phyloP scores from a whole-genome alignment of 768 basidiomycete genomes.

The Xerocomellus dryophilus region DNA sequence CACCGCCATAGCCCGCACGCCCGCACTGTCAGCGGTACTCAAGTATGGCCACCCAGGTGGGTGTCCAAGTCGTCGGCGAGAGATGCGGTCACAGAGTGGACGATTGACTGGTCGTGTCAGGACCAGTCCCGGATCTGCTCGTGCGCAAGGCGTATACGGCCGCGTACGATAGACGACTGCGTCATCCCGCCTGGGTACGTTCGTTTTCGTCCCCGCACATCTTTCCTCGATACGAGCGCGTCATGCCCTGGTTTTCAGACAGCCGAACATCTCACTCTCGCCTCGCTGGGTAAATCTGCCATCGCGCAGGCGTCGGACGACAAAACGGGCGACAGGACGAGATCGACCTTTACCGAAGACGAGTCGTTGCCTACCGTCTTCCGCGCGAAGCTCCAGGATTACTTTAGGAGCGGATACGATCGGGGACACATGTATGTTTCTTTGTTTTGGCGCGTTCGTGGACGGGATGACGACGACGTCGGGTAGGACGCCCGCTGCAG shows the following conservation, averaged over 20 bases:
- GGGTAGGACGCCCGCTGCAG: conserved; percentile 89
- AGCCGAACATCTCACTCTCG: conserved; percentile 87
- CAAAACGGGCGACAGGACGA: conserved; percentile 61
- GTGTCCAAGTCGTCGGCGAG: not conserved
- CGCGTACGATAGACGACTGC: conserved; percentile 83
- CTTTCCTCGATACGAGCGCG: not conserved
- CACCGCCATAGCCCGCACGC: conserved; percentile 24
- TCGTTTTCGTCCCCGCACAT: too few relatives aligned
- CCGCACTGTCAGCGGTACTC: conserved; percentile 41
- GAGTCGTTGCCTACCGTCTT: conserved; percentile 69
- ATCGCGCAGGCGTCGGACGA: conserved; percentile 34
- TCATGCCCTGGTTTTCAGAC: conserved; percentile 50
- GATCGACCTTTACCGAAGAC: conserved; percentile 84
- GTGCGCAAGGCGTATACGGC: conserved; percentile 82
- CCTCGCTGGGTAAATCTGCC: conserved; percentile 58
- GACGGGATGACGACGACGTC: not conserved
- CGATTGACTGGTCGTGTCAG: conserved; percentile 41
- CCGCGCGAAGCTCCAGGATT: conserved; percentile 82
- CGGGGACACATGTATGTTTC: conserved; percentile 87
- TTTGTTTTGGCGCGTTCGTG: not conserved
- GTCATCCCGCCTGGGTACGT: conserved; percentile 92
- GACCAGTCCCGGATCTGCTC: conserved; percentile 79
- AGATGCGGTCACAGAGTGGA: not conserved
- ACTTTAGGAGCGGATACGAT: conserved; percentile 92
- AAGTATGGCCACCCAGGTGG: conserved; percentile 38